Conservation (phyloP, 495 filamentous ascomycete genomes). For the Xylaria scruposa region DNA sequence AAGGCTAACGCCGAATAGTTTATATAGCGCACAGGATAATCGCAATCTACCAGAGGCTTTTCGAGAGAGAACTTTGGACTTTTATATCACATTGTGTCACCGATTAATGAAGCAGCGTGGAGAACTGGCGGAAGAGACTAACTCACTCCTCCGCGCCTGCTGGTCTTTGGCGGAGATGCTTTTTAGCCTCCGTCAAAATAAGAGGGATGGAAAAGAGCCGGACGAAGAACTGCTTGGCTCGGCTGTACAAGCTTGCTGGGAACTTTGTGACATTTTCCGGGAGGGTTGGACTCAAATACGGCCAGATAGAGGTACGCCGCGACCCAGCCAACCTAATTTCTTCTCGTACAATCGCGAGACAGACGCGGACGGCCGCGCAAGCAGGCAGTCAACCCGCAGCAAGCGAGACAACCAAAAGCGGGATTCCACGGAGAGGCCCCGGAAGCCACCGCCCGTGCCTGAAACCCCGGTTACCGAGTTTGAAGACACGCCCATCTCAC, state of each 20-base stretch:
- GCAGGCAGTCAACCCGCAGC: conserved; percentile 51
- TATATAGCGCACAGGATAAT: conserved; percentile 87
- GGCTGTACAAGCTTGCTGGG: conserved; percentile 92
- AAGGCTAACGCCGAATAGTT: conserved; percentile 42
- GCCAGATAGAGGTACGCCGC: conserved; percentile 85
- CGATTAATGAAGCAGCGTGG: conserved; percentile 91
- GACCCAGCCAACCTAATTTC: conserved; percentile 80
- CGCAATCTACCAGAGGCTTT: conserved; percentile 85
- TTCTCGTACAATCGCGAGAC: conserved; percentile 42
- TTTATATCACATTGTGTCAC: conserved; percentile 92
- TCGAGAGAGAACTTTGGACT: conserved; percentile 86
- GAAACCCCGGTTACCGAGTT: conserved; percentile 95
- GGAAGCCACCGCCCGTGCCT: conserved; percentile 54
- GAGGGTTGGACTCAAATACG: conserved; percentile 92
- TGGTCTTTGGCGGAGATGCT: conserved; percentile 94
- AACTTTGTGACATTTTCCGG: conserved; percentile 90
- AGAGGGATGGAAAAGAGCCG: conserved; percentile 70
- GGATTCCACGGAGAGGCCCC: conserved; percentile 37
- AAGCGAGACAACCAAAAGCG: conserved; percentile 54
- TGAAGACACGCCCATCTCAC: conserved; percentile 83
- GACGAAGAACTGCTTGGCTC: conserved; percentile 86
- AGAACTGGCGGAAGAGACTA: conserved; percentile 76
- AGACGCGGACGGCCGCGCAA: conserved; percentile 38
- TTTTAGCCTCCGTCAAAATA: conserved; percentile 87
- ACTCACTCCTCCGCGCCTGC: conserved; percentile 82